A percentile compares a stretch with the other conserved stretches of the same genome.
Conservation (phyloP, 768 basidiomycete genomes). For the Dioszegia aurantiaca region DNA sequence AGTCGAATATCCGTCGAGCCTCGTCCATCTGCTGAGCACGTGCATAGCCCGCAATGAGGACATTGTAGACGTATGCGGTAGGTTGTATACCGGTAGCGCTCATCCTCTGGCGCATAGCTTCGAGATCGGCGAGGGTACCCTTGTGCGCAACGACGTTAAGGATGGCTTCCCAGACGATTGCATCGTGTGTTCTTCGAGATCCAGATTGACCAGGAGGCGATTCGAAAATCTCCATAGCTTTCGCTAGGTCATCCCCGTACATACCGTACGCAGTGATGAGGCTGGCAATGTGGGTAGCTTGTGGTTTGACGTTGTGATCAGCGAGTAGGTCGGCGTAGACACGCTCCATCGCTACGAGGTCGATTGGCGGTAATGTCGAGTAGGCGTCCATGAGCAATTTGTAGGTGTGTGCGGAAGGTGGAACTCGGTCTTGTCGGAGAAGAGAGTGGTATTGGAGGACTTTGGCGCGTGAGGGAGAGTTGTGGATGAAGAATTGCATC, state of each 20-base stretch:
- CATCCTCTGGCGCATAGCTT: slow-evolving; percentile 66
- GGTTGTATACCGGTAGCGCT: slow-evolving; percentile 66
- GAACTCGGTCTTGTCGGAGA: slow-evolving; percentile 62
- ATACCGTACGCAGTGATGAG: slow-evolving; percentile 87
- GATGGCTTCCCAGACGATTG: slow-evolving; percentile 83
- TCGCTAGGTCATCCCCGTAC: slow-evolving; percentile 69
- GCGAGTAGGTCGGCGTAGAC: slow-evolving; percentile 64
- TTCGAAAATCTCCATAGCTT: slow-evolving; percentile 73
- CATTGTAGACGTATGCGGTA: slow-evolving; percentile 93
- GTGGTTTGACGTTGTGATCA: slow-evolving; percentile 57
- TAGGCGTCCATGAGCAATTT: slow-evolving; percentile 91
- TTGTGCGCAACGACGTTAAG: slow-evolving; percentile 79
- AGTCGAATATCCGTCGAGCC: slow-evolving; percentile 75
- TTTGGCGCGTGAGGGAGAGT: slow-evolving; percentile 77
- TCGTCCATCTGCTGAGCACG: slow-evolving; percentile 66
- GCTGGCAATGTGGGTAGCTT: slow-evolving; percentile 72
- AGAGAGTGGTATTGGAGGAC: slow-evolving; percentile 72
- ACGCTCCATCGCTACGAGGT: slow-evolving; percentile 67
- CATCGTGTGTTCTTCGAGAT: slow-evolving; percentile 61
- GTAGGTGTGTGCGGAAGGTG: slow-evolving; percentile 87
- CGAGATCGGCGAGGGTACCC: slow-evolving; percentile 73
- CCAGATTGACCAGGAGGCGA: slow-evolving; percentile 59
- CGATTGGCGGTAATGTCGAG: slow-evolving; percentile 78
- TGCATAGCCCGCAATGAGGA: slow-evolving; percentile 72
- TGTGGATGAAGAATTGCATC: slow-evolving; percentile 93